Base-by-base conservation (phyloP, 345 rosid genomes). In the Bruguiera gymnorhiza region DNA sequence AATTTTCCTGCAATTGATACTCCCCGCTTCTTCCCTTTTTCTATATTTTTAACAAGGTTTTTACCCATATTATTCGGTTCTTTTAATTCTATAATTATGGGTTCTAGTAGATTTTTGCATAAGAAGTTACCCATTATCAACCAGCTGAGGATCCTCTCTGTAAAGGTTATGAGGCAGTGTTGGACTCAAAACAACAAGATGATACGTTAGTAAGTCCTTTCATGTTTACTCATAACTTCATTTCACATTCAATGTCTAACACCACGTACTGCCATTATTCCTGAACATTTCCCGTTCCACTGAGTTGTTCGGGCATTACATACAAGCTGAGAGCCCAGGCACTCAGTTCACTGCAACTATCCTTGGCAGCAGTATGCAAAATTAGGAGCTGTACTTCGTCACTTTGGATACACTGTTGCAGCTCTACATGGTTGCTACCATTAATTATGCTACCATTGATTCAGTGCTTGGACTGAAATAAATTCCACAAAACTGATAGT, bases 271-370 rank as follows among this genome's bases (percentile, higher is more conserved):
- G 29, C 6, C 6, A 55, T 29, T 61, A 8, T 23, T 55, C 24
- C 20, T 65, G 39, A 53, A 6, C 1, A 1, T 57, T 66, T 61
- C 43, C 4, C 2, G 21, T 16, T 64, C 16, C n/a, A 73, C 48
- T 8, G 50, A 26, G 5, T 51, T 64, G 50, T 27, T 59, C 71
- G 86, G 96, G 96, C 96, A 8, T 69, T 86, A 6, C 81, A 92
- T 76, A 90, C 96, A 26, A 88, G 92, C 50, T 92, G 98, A 96
- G 98, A 90, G 73, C 95, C 98, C 0, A 83, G 93, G 80, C 89
- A 83, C 68, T 82, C 86, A 0, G 75, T 83, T 67, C 75, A 81
- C 20, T 84, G 92, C 78, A 83, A 76, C 59, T 84, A 80, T 62
- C 98, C 98, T n/a, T 85, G 90, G 87, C 85, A 80, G 67, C 93